Conservation (phyloP, 805 yeast species). For the Soucietia sequanensis region DNA sequence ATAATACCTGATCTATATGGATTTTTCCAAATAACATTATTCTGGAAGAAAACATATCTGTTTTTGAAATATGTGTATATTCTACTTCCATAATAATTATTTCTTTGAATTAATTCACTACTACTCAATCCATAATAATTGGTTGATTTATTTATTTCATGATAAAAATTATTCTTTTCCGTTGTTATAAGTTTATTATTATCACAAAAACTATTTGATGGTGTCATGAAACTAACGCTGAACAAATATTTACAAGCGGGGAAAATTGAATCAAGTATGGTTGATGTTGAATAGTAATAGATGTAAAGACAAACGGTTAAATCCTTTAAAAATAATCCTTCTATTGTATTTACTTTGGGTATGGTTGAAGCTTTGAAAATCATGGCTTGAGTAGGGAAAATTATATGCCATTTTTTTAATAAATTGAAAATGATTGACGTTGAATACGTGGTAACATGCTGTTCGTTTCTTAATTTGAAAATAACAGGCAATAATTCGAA, state of each 20-base stretch:
- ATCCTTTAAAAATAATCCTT: constrained; percentile 8
- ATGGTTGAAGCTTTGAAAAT: constrained; percentile 3
- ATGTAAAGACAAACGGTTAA: constrained; percentile 17
- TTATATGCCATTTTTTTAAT: constrained; percentile 18
- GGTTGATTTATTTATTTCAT: constrained; percentile 1
- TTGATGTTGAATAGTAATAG: constrained; percentile 21
- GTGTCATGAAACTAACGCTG: constrained; percentile 17
- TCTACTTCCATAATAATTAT: constrained; percentile 23
- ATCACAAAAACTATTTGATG: constrained; percentile 10
- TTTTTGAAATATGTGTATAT: constrained; percentile 21
- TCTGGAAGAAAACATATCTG: constrained; percentile 15
- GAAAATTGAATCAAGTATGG: constrained; percentile 20
- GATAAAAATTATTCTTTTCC: constrained; percentile 6
- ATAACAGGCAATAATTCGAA: constrained; percentile 15
- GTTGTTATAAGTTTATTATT: constrained; percentile 7
- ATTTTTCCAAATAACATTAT: constrained; percentile 16
- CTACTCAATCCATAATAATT: constrained; percentile 2
- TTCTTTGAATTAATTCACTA: constrained; percentile 20
- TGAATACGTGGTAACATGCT: constrained; percentile 18
- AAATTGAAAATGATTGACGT: constrained; percentile 14
- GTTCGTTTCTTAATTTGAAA: constrained; percentile 9
- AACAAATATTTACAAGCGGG: constrained; percentile 22
- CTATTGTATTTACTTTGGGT: neutral
- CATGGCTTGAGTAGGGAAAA: constrained; percentile 18
- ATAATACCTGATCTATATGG: constrained; percentile 8